Evolutionary conservation across 2,329 filamentous ascomycete species (phyloP).

Genomic region (Beauveria scarabaeidicola): DNA sequence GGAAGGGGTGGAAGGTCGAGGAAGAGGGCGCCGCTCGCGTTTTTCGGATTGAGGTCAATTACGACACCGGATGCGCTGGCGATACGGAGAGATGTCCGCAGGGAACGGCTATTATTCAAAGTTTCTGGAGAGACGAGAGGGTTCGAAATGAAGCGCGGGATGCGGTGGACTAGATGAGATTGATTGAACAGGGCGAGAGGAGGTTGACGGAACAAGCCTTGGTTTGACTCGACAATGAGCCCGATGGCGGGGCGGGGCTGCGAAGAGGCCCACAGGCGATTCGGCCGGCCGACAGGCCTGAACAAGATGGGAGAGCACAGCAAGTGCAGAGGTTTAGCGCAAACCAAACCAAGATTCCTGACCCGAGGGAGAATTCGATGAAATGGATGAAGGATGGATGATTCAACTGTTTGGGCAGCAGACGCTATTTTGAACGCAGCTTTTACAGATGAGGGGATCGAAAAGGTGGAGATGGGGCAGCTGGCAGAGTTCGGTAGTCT

Average conservation of each 20-base stretch:
- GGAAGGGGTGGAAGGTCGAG: background rate
- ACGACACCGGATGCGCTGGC: background rate
- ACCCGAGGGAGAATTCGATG: background rate
- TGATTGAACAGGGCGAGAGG: background rate
- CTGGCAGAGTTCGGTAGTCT: background rate
- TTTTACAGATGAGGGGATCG: constrained; percentile 9
- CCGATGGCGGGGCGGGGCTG: constrained; percentile 9
- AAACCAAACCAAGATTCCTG: background rate
- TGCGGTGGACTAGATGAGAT: background rate
- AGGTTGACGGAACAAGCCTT: background rate
- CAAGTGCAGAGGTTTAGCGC: background rate
- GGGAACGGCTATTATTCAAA: background rate
- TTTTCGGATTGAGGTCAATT: background rate
- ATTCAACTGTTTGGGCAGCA: background rate
- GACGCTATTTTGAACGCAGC: background rate
- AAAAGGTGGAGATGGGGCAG: constrained; percentile 11
- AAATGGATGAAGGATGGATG: background rate
- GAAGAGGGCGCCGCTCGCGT: background rate
- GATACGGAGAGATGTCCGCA: background rate
- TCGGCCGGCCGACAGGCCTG: constrained; percentile 8
- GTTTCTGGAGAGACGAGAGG: background rate
- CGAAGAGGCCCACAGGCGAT: constrained; percentile 5
- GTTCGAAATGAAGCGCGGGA: background rate
- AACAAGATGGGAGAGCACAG: constrained; percentile 4
- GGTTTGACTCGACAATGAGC: constrained; percentile 10